A percentile compares a stretch with the other conserved stretches of the same genome.
These are phyloP conservation scores for Penstemon davidsonii DNA, from an alignment of 257 asterid genomes.

Conservation along the genomic window DNA sequence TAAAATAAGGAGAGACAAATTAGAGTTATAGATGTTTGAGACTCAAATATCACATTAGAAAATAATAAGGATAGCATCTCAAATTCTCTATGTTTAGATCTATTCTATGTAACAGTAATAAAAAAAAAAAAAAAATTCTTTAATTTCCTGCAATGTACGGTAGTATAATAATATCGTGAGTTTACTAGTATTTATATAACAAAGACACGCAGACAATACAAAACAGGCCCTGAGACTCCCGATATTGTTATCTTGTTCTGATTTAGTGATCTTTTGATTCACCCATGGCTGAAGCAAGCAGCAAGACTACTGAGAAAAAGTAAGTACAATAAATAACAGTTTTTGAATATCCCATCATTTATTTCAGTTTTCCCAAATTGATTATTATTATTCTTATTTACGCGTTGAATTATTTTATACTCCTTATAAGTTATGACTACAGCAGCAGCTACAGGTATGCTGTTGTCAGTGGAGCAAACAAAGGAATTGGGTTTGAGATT, in stretches of 20 bases:
- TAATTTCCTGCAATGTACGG: too few relatives aligned
- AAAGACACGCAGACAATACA: not conserved
- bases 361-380: not conserved
- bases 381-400: not conserved
- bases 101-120: too few relatives aligned
- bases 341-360: not conserved
- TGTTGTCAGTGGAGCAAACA: slow-evolving; percentile 53
- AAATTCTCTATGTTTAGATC: too few relatives aligned
- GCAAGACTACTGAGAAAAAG: not conserved
- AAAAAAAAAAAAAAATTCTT: too few relatives aligned
- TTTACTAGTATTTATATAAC: not conserved
- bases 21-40: too few relatives aligned
- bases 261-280: not conserved
- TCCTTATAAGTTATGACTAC: not conserved
- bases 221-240: not conserved
- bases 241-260: too few relatives aligned
- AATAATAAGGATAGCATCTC: too few relatives aligned
- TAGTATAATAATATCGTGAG: too few relatives aligned
- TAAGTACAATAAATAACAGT: not conserved
- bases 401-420: not conserved
- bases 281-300: slow-evolving; percentile 19
- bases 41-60: too few relatives aligned
- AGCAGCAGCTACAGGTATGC: too few relatives aligned
- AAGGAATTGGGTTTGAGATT: slow-evolving; percentile 52
- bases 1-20: too few relatives aligned